Conservation (phyloP, 176 grass and related monocot genomes). For the Luzula sylvatica region DNA sequence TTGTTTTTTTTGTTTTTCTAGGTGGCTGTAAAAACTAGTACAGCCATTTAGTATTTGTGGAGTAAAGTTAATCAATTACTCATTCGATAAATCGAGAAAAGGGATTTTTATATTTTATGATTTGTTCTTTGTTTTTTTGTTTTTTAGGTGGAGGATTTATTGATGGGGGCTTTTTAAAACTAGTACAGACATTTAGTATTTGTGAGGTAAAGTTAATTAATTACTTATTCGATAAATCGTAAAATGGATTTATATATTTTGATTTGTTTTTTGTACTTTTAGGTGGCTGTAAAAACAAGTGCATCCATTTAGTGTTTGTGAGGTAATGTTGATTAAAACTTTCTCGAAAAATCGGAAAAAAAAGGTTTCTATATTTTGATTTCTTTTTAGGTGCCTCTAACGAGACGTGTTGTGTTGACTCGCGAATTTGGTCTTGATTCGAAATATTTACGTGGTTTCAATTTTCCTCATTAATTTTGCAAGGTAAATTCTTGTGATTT, state of each 20-base stretch:
- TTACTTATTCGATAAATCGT: no score
- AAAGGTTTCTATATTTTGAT: no score
- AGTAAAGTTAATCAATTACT: conserved; percentile 22
- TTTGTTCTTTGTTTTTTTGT: no score
- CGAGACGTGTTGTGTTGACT: conserved; percentile 44
- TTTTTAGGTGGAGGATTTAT: conserved; percentile 42
- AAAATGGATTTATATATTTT: not conserved
- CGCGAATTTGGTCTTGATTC: conserved; percentile 73
- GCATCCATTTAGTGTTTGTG: no score
- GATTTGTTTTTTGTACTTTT: not conserved
- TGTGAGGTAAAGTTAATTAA: conserved; percentile 35
- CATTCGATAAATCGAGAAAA: no score
- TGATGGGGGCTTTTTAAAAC: conserved; percentile 41
- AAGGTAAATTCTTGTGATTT: not conserved
- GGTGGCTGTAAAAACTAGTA: conserved; percentile 44
- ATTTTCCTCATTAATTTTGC: conserved; percentile 27
- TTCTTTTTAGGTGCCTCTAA: no score
- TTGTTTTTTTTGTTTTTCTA: no score
- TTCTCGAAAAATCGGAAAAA: no score
- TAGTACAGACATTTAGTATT: conserved; percentile 41
- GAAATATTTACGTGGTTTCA: conserved; percentile 43
- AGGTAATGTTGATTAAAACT: no score
- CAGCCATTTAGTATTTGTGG: conserved; percentile 48
- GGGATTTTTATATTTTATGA: no score
- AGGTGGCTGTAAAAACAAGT: no score